These are phyloP conservation scores for Aspergillus fijiensis DNA, from an alignment of 2,329 filamentous ascomycete genomes.

Conservation along the genomic window DNA sequence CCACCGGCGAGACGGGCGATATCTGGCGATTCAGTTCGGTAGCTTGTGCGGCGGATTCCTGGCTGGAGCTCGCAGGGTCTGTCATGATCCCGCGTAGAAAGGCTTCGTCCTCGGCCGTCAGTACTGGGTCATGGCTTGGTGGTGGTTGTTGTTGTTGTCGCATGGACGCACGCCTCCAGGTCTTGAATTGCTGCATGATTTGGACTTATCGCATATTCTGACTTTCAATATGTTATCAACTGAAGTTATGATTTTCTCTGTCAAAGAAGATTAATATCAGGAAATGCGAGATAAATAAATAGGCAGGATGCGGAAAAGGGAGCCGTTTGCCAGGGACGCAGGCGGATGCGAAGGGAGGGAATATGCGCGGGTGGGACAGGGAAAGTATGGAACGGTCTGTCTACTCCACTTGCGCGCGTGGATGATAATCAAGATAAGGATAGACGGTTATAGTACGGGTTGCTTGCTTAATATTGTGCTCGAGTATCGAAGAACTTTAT, in stretches of 20 bases:
- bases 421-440: no score
- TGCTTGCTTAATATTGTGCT: no score
- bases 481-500: no score
- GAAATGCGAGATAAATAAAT: no score
- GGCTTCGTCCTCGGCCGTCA: slow-evolving; percentile 62
- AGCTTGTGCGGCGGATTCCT: not conserved
- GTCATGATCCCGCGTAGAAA: slow-evolving; percentile 55
- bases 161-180: slow-evolving; percentile 35
- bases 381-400: no score
- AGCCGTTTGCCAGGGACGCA: not conserved
- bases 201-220: not conserved
- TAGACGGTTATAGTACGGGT: no score
- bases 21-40: slow-evolving; percentile 9
- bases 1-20: slow-evolving; percentile 30
- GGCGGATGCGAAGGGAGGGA: not conserved
- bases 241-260: no score
- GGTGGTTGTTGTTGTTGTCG: no score
- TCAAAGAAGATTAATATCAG: no score
- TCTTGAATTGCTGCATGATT: slow-evolving; percentile 45
- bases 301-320: not conserved
- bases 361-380: not conserved
- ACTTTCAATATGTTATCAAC: not conserved
- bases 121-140: slow-evolving; percentile 43
- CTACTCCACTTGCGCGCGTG: no score
- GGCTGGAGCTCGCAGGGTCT: slow-evolving; percentile 35